These are phyloP conservation scores for Wallacemonas sp. DNA, from an alignment of 208 protist genomes.

Conservation along the genomic window DNA sequence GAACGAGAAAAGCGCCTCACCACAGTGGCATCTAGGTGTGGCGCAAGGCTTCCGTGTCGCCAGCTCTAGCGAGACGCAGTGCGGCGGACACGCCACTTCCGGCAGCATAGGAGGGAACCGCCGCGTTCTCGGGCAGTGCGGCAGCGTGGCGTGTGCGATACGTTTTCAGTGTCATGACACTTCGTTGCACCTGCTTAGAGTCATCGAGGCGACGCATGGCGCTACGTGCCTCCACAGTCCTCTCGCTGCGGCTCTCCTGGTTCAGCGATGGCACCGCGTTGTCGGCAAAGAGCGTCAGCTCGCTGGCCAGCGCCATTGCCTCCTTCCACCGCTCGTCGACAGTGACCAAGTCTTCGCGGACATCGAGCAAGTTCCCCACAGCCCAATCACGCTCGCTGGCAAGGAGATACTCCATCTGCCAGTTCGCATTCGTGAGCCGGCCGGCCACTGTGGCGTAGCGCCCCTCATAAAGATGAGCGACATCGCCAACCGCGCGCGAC, in stretches of 20 bases:
- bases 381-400: conserved; percentile 62
- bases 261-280: conserved; percentile 13
- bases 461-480: conserved; percentile 53
- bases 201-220: conserved; percentile 15
- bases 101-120: not conserved
- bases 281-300: conserved; percentile 33
- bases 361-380: conserved; percentile 52
- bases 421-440: conserved; percentile 17
- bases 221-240: not conserved
- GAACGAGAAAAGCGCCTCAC: too few species aligned
- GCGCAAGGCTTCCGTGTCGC: not conserved
- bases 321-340: conserved; percentile 42
- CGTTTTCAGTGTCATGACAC: conserved; percentile 5
- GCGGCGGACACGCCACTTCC: conserved; percentile 1
- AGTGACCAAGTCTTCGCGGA: conserved; percentile 38
- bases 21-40: not conserved
- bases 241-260: not conserved
- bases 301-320: conserved; percentile 24
- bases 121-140: not conserved
- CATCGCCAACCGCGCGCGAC: conserved; percentile 55
- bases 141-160: not conserved
- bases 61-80: not conserved
- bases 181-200: conserved; percentile 16
- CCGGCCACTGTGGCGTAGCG: conserved; percentile 39
- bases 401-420: conserved; percentile 72